phyloP scores from a whole-genome alignment of 2,329 filamentous ascomycete genomes.

The Aspergillus niger region DNA sequence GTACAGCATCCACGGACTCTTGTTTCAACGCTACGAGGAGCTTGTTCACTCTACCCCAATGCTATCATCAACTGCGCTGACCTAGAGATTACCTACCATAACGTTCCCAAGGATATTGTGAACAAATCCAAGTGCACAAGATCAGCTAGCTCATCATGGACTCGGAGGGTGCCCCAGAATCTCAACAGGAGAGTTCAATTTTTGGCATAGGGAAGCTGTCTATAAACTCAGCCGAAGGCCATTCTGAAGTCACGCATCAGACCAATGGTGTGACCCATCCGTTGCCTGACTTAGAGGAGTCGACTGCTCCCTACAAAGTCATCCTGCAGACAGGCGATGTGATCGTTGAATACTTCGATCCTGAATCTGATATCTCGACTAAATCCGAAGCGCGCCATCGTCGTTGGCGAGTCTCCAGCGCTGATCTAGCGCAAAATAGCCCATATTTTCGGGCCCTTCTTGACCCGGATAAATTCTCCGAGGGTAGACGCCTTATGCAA shows the following conservation, averaged over 20 bases:
- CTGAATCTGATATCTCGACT: constrained; percentile 8
- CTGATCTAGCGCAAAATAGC: constrained; percentile 35
- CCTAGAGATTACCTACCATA: background rate
- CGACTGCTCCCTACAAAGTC: constrained; percentile 7
- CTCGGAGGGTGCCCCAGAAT: constrained; percentile 21
- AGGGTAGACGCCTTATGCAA: constrained; percentile 38
- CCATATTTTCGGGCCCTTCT: constrained; percentile 45
- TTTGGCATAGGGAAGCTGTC: background rate
- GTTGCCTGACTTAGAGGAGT: background rate
- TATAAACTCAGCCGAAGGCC: background rate
- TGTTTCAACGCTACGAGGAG: background rate
- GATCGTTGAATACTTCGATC: constrained; percentile 35
- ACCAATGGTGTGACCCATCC: background rate
- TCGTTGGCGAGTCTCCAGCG: constrained; percentile 39
- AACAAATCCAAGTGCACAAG: background rate
- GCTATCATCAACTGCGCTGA: background rate
- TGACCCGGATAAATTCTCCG: constrained; percentile 45
- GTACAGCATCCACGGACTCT: background rate
- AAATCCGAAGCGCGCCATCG: constrained; percentile 13
- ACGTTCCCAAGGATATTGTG: background rate
- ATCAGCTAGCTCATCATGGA: constrained; percentile 21
- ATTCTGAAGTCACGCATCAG: background rate
- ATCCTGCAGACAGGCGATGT: constrained; percentile 38
- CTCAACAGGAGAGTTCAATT: background rate
- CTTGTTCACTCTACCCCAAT: background rate